Base-by-base conservation (phyloP, 2,329 filamentous ascomycete species). In the Aspergillus unguis region DNA sequence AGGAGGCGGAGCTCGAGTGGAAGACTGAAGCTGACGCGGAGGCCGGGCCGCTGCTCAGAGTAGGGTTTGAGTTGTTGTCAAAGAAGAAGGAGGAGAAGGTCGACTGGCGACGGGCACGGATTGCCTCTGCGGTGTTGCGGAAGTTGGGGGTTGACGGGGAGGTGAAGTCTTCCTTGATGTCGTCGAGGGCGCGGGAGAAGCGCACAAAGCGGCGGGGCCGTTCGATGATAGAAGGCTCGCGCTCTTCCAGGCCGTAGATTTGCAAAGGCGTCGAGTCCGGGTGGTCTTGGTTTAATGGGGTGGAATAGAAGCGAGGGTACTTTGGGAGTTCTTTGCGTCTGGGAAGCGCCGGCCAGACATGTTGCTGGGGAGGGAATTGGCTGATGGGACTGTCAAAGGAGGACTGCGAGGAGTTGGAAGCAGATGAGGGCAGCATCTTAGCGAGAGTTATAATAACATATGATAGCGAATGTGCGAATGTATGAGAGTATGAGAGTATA, bases 141-240 rank as follows among this genome's bases (percentile, higher is more conserved):
- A 60, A 53, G 43, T 63, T 60, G 6, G 67, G 48, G 17, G 17
- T 17, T 17, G 17, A 17, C 31, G 65, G 58, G 9, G 64, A 54
- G 7, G 65, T 57, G 23, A 68, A 57, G 48, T 70, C 67, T 51
- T 70, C 67, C 28, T 65, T 66, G 53, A 70, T 70, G 45, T 70
- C 67, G 50, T 64, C 68, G 40, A 71, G 65, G 40, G 65, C 67
- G 50, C 70, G 61, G n/a, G 68, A 71, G 46, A 71, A 59, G 36
- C 68, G 63, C 40, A 55, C 60, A 26, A 71, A 47, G 17, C 67
- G 59, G 27, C 62, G 63, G 31, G 64, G 65, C 35, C 60, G 62
- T 38, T 65, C 58, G 26, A 52, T 44, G 48, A 71, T 64, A 5
- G 68, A 71, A 31, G 66, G 64, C 28, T 64, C 64, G 47, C 69